These are phyloP conservation scores for Phlebiopsis gigantea DNA, from an alignment of 768 basidiomycete genomes.

Conservation along the genomic window DNA sequence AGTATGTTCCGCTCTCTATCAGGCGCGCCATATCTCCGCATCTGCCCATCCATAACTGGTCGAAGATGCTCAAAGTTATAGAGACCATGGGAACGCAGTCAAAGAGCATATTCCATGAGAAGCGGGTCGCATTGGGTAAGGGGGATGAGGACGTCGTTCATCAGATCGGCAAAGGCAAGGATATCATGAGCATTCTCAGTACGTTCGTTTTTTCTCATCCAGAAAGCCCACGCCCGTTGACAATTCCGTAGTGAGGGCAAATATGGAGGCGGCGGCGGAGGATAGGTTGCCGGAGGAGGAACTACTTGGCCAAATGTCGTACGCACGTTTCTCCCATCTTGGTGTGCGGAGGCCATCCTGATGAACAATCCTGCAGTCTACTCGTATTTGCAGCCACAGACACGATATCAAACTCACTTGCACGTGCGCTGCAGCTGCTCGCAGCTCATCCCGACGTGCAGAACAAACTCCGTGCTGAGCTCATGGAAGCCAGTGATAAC, in stretches of 20 bases:
- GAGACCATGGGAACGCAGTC: conserved; percentile 33
- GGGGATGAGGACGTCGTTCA: conserved; percentile 29
- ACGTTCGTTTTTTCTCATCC: conserved; percentile 8
- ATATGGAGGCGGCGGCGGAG: conserved; percentile 24
- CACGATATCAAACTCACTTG: conserved; percentile 25
- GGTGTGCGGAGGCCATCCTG: too few species aligned
- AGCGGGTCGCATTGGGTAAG: conserved; percentile 29
- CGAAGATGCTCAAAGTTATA: conserved; percentile 27
- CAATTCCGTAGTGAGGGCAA: conserved; percentile 31
- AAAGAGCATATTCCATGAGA: conserved; percentile 30
- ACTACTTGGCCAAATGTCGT: conserved; percentile 34
- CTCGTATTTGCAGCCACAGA: conserved; percentile 22
- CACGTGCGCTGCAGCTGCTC: conserved; percentile 22
- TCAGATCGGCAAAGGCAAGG: conserved; percentile 34
- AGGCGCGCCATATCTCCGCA: conserved; percentile 27
- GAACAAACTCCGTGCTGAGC: conserved; percentile 23
- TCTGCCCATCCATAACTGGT: conserved; percentile 28
- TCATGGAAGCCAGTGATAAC: conserved; percentile 10
- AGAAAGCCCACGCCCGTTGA: not conserved
- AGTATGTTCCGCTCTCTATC: conserved; percentile 20
- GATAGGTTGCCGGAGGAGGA: conserved; percentile 27
- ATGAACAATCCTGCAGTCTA: too few species aligned
- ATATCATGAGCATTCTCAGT: conserved; percentile 44
- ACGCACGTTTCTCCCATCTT: too few species aligned
- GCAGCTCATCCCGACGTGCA: conserved; percentile 22